Conservation (phyloP, 1,139 yeast species). For the Taphrina populina region DNA sequence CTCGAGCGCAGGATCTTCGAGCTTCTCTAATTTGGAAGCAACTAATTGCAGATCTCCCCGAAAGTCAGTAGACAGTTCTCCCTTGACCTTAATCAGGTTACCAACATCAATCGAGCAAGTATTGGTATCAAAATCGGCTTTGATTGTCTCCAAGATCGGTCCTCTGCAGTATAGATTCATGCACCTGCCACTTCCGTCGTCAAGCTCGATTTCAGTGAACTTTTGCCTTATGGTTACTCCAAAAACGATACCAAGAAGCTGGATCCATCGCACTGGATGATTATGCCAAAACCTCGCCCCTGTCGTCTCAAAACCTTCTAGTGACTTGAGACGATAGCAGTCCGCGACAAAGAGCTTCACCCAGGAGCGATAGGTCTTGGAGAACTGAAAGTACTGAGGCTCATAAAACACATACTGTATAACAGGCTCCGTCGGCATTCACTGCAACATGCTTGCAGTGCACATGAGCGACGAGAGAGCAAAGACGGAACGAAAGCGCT, state of each 20-base stretch:
- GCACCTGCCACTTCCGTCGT: constrained; percentile 34
- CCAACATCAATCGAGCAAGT: constrained; percentile 26
- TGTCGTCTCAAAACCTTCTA: constrained; percentile 30
- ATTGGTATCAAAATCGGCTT: constrained; percentile 1
- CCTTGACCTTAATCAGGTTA: constrained; percentile 24
- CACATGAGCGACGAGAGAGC: too few relatives aligned
- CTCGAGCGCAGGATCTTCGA: constrained; percentile 26
- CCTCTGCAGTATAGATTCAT: constrained; percentile 8
- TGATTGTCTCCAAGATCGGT: neutral
- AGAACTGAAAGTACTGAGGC: constrained; percentile 24
- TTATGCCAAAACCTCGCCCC: constrained; percentile 32
- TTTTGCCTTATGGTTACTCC: constrained; percentile 12
- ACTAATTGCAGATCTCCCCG: constrained; percentile 15
- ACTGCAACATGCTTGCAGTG: too few relatives aligned
- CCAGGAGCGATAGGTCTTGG: constrained; percentile 33
- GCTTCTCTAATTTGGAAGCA: constrained; percentile 12
- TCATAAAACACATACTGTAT: constrained; percentile 27
- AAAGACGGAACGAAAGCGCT: too few relatives aligned
- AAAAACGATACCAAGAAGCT: constrained; percentile 34
- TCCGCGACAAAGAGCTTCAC: constrained; percentile 34
- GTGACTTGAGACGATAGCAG: constrained; percentile 1
- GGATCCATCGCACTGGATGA: constrained; percentile 35
- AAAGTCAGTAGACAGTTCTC: constrained; percentile 3
- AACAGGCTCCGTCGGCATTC: too few relatives aligned
- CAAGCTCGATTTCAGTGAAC: constrained; percentile 23